These are phyloP conservation scores for Leccinum uliginosum DNA, from an alignment of 768 basidiomycete species.

Conservation along the genomic window DNA sequence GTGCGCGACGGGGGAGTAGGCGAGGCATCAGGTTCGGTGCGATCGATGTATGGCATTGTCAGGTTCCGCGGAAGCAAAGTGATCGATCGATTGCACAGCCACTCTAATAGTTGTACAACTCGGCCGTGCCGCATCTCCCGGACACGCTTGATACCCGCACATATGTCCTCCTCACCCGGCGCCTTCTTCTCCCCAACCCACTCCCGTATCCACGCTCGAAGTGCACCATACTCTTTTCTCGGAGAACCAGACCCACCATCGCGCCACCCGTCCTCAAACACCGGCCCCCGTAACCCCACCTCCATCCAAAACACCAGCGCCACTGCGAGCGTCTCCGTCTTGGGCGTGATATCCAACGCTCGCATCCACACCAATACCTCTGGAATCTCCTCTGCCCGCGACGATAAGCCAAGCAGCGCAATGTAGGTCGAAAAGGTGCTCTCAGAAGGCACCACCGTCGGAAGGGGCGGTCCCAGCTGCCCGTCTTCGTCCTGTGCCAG, in stretches of 20 bases:
- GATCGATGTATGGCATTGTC: conserved; percentile 16
- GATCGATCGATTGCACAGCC: neutral
- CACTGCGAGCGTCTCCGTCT: conserved; percentile 50
- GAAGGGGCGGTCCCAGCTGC: conserved; percentile 16
- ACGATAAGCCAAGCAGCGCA: conserved; percentile 51
- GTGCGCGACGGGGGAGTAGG: neutral
- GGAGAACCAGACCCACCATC: neutral
- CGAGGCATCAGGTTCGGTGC: conserved; percentile 21
- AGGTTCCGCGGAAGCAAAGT: conserved; percentile 9
- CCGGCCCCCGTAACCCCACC: conserved; percentile 55
- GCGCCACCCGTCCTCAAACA: conserved; percentile 44
- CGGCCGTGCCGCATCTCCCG: conserved; percentile 26
- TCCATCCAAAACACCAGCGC: conserved; percentile 72
- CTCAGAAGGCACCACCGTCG: conserved; percentile 46
- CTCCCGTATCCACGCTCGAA: conserved; percentile 46
- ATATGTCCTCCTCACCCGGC: conserved; percentile 40
- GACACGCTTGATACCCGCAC: conserved; percentile 23
- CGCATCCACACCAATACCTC: conserved; percentile 73
- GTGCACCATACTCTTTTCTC: conserved; percentile 19
- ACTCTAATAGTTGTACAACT: neutral
- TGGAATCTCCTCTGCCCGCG: conserved; percentile 57
- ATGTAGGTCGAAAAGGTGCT: conserved; percentile 55
- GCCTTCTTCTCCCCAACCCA: conserved; percentile 52
- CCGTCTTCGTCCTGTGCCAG: neutral
- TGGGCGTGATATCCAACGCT: conserved; percentile 41